Base-by-base conservation (phyloP, 805 yeast genomes). In the Nematodospora valgi region DNA sequence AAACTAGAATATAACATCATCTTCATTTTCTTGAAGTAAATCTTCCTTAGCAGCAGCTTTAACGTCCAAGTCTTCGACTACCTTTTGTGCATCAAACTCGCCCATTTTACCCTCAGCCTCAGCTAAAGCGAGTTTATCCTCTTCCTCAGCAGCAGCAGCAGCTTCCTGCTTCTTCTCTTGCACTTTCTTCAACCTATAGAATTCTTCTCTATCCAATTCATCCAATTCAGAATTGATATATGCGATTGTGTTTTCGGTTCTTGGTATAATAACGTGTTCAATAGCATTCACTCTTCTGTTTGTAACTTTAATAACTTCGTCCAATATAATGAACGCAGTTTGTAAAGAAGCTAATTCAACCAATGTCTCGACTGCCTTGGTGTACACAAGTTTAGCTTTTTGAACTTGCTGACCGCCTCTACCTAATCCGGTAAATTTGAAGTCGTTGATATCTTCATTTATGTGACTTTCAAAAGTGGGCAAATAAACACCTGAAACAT, bases 321-420 rank as follows among this genome's bases (percentile, higher is more conserved):
- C 98, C 52, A 91, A 75, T 47, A 91, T 91, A 37, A 93, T 87
- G 58, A 91, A 91, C 2, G 98, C 98, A 5, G 98, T 91, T 60
- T 91, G 98, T 53, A 93, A 70, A 9, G 97, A 87, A 0, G 98
- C 98, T 48, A 91, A 73, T 57, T 88, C 97, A 21, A 91, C 97
- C 44, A 91, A 73, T 0, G 97, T 88, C 63, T 93, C 98, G n/a
- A 93, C 97, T 10, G 96, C 96, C 53, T 82, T 86, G 23, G 96
- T 82, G 62, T 93, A 93, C 16, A 93, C 95, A 46, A 77, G 76
- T 62, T 89, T 88, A 38, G 98, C 97, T 61, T 82, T 83, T 62
- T 86, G 95, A 36, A 91, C 95, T 59, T 91, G 98, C 64, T 91
- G 98, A 45, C 98, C 98, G 64, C 98, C 98, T 60, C 97, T 77